These are phyloP conservation scores for Logfia minima DNA, from an alignment of 129 eudicot genomes.

Conservation along the genomic window DNA sequence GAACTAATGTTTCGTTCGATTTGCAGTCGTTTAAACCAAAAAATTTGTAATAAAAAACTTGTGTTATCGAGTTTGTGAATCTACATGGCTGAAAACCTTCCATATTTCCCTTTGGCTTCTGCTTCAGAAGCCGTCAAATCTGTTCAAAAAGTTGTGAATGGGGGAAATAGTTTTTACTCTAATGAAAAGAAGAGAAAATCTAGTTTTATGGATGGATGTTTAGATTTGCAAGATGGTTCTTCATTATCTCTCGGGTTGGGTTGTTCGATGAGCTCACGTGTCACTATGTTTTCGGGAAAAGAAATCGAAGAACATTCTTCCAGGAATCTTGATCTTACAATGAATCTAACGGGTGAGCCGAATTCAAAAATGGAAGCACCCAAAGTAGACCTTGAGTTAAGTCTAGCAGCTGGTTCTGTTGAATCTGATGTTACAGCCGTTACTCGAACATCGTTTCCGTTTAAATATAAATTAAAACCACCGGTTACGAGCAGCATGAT, in stretches of 20 bases:
- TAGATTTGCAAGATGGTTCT: slow-evolving; percentile 41
- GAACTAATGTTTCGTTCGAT: not conserved
- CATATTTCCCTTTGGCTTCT: slow-evolving; percentile 20
- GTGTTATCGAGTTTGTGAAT: slow-evolving; percentile 15
- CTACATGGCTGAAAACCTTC: slow-evolving; percentile 51
- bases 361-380: slow-evolving; percentile 25
- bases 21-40: not conserved
- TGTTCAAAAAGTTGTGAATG: slow-evolving; percentile 28
- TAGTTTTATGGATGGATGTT: slow-evolving; percentile 24
- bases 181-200: slow-evolving; percentile 45
- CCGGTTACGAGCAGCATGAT: slow-evolving; percentile 15
- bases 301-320: slow-evolving; percentile 55
- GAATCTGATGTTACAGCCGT: slow-evolving; percentile 65
- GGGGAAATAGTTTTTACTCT: slow-evolving; percentile 12
- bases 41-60: not conserved
- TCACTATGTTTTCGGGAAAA: slow-evolving; percentile 46
- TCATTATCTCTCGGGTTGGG: slow-evolving; percentile 58
- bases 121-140: slow-evolving; percentile 22
- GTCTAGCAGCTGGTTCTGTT: slow-evolving; percentile 57
- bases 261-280: slow-evolving; percentile 38
- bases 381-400: slow-evolving; percentile 65
- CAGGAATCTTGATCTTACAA: slow-evolving; percentile 39
- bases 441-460: slow-evolving; percentile 36
- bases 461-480: slow-evolving; percentile 14
- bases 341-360: slow-evolving; percentile 28